Percentiles rank a stretch among this genome's conserved stretches.
Conservation (phyloP, 2,329 filamentous ascomycete genomes). For the Verticillium longisporum region DNA sequence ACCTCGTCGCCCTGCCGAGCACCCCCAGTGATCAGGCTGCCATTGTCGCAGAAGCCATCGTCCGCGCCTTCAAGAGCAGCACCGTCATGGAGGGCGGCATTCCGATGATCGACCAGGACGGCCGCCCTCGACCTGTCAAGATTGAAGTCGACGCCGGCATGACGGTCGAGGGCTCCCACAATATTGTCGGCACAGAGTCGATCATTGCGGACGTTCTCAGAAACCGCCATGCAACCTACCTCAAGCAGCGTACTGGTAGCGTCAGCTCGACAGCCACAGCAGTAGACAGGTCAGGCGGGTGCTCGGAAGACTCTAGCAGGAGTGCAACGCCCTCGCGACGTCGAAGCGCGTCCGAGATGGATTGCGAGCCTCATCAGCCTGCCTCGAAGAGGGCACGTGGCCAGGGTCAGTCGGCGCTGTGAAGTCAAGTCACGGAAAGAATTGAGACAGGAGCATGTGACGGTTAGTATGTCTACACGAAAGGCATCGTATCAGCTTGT, state of each 20-base stretch:
- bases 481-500: too few relatives aligned
- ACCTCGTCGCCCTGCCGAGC: slow-evolving; percentile 36
- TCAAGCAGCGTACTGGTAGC: not conserved
- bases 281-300: not conserved
- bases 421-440: too few relatives aligned
- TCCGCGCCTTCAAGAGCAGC: slow-evolving; percentile 35
- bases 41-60: slow-evolving; percentile 35
- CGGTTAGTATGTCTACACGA: too few relatives aligned
- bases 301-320: not conserved
- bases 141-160: slow-evolving; percentile 39
- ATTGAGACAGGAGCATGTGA: too few relatives aligned
- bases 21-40: slow-evolving; percentile 31
- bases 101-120: slow-evolving; percentile 39
- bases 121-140: slow-evolving; percentile 30
- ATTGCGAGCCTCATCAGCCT: not conserved
- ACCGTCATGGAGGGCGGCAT: slow-evolving; percentile 30
- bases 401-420: not conserved
- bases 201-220: slow-evolving; percentile 20
- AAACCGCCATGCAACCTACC: slow-evolving; percentile 6
- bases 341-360: not conserved
- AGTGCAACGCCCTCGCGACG: not conserved
- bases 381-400: not conserved
- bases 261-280: not conserved
- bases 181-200: slow-evolving; percentile 31
- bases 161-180: slow-evolving; percentile 34